Evolutionary conservation across 1,139 yeast species (phyloP).

Genomic region (Geotrichum armillariae): DNA sequence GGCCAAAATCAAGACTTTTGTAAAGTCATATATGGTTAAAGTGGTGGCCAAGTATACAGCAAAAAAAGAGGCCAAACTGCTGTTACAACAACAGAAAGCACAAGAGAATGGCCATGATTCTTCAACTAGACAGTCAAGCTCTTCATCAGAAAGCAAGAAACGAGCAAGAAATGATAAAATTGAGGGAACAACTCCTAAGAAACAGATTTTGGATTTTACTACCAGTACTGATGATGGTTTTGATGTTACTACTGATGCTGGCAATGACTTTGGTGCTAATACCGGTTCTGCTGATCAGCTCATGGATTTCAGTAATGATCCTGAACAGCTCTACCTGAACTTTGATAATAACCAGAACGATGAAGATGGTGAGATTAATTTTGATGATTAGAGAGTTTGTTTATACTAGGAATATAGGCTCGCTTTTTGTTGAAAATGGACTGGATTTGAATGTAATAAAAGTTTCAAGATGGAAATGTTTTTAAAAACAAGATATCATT

Average conservation of each 20-base stretch:
- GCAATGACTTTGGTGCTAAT: slow-evolving; percentile 19
- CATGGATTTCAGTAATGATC: too few species aligned
- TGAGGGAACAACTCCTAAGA: not conserved
- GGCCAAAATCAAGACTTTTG: slow-evolving; percentile 66
- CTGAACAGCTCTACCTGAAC: too few species aligned
- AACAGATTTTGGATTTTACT: not conserved
- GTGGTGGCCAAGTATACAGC: slow-evolving; percentile 29
- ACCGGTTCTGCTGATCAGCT: too few species aligned
- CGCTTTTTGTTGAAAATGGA: not conserved
- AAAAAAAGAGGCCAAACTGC: not conserved
- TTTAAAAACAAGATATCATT: too few species aligned
- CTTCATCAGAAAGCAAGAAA: not conserved
- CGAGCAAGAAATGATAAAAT: too few species aligned
- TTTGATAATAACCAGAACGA: too few species aligned
- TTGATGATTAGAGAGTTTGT: slow-evolving; percentile 9
- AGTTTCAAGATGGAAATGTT: not conserved
- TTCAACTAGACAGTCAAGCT: not conserved
- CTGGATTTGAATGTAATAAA: not conserved
- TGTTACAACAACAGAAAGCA: not conserved
- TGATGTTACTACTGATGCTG: not conserved
- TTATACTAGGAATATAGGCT: not conserved
- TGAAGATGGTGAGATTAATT: slow-evolving; percentile 22
- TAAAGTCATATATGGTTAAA: slow-evolving; percentile 71
- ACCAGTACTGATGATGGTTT: not conserved
- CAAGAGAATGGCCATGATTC: not conserved